Conservation (phyloP, 2,329 filamentous ascomycete species). For the Penicillium sp. region DNA sequence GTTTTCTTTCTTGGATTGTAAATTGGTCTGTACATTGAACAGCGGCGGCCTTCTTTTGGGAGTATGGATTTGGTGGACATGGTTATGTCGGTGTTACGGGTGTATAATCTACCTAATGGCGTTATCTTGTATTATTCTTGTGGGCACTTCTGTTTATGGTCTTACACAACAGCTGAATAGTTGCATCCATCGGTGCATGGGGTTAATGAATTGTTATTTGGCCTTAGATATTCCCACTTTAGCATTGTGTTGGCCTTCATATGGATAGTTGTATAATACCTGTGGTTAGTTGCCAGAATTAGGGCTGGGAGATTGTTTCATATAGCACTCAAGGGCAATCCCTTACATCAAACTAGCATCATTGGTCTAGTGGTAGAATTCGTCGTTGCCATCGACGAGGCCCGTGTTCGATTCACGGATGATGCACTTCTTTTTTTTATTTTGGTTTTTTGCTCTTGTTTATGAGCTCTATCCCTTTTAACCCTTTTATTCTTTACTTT, state of each 20-base stretch:
- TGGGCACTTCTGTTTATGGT: constrained; percentile 1
- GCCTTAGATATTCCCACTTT: not conserved
- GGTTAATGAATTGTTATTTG: constrained; percentile 13
- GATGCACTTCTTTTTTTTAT: constrained; percentile 22
- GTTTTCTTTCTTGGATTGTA: constrained; percentile 2
- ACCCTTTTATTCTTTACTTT: too few relatives aligned
- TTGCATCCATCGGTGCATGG: constrained; percentile 18
- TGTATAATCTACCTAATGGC: constrained; percentile 10
- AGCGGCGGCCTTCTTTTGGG: constrained; percentile 4
- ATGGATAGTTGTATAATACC: too few relatives aligned
- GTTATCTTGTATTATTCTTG: constrained; percentile 15
- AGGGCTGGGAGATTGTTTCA: not conserved
- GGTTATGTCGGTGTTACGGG: constrained; percentile 13
- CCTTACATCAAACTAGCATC: constrained; percentile 32
- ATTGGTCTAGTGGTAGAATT: constrained; percentile 49
- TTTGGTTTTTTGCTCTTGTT: not conserved
- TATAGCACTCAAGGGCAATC: rapidly evolving
- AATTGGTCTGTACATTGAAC: constrained; percentile 8
- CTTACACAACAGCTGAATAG: constrained; percentile 15
- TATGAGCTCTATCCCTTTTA: not conserved
- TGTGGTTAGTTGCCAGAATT: too few relatives aligned
- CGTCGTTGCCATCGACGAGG: constrained; percentile 48
- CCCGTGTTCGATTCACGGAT: constrained; percentile 49
- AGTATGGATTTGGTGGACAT: not conserved
- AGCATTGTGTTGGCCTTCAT: not conserved